Conservation (phyloP, 192 early-diverging fungal species). For the Podila epicladia region DNA sequence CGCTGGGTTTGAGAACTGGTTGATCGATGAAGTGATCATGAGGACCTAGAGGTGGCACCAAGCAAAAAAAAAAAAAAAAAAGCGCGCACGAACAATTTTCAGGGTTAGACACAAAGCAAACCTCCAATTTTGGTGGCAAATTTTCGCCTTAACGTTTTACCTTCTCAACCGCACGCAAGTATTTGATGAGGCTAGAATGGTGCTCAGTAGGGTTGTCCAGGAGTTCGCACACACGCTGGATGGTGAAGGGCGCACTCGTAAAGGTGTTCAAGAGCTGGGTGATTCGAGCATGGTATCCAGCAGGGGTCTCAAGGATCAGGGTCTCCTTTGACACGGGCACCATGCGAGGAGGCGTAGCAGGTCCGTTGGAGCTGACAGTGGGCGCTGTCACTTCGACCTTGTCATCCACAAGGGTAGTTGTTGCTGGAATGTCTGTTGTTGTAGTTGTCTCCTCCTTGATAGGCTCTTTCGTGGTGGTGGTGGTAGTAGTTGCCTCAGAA, state of each 20-base stretch:
- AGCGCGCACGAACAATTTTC: too few species aligned
- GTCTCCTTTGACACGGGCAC: conserved; percentile 45
- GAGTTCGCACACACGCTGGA: conserved; percentile 55
- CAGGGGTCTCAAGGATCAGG: conserved; percentile 39
- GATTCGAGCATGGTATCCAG: conserved; percentile 46
- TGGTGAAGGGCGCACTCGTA: conserved; percentile 52
- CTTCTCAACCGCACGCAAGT: conserved; percentile 57
- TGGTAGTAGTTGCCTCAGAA: neutral
- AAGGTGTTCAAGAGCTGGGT: conserved; percentile 36
- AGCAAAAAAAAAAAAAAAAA: neutral
- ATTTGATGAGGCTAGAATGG: conserved; percentile 51
- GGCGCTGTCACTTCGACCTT: neutral
- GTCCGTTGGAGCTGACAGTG: neutral
- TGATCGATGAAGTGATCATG: conserved; percentile 49
- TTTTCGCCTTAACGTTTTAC: neutral
- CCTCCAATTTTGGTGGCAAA: neutral
- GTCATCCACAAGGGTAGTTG: neutral
- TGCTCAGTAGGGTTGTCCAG: conserved; percentile 46
- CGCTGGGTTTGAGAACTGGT: conserved; percentile 40
- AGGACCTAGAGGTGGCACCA: conserved; percentile 16
- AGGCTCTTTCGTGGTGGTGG: neutral
- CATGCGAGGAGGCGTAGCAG: neutral
- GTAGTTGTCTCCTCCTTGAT: neutral
- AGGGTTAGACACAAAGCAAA: neutral
- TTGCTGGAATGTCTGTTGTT: neutral